Percentiles rank a stretch among this genome's conserved stretches.
Conservation (phyloP, 1,139 yeast species). For the Hanseniaspora sp. region DNA sequence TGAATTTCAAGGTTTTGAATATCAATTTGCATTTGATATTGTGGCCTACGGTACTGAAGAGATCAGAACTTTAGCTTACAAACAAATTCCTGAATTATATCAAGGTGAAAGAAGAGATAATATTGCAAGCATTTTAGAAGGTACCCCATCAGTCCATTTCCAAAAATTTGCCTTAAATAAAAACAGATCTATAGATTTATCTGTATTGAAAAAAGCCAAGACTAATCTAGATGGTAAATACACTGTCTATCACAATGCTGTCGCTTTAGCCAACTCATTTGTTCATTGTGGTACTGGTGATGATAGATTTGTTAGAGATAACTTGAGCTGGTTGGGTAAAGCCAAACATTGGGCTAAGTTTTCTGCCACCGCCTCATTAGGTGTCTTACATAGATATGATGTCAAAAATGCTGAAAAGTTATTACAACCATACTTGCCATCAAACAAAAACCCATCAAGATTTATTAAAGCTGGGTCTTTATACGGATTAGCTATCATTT, state of each 20-base stretch:
- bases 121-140: slow-evolving; percentile 64
- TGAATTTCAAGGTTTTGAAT: slow-evolving; percentile 48
- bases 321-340: slow-evolving; percentile 91
- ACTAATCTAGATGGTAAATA: slow-evolving; percentile 78
- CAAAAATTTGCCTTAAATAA: slow-evolving; percentile 78
- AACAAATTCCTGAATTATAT: background rate
- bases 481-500: slow-evolving; percentile 84
- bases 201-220: slow-evolving; percentile 73
- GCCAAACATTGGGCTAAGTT: slow-evolving; percentile 98
- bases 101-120: slow-evolving; percentile 30
- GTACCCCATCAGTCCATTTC: slow-evolving; percentile 89
- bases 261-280: slow-evolving; percentile 87
- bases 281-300: slow-evolving; percentile 96
- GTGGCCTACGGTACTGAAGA: slow-evolving; percentile 92
- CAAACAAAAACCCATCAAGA: slow-evolving; percentile 56
- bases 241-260: slow-evolving; percentile 91
- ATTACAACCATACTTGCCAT: slow-evolving; percentile 85
- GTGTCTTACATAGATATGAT: slow-evolving; percentile 94
- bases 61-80: slow-evolving; percentile 31
- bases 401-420: slow-evolving; percentile 81
- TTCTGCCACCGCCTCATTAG: slow-evolving; percentile 94
- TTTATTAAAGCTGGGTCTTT: slow-evolving; percentile 95
- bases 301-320: slow-evolving; percentile 81
- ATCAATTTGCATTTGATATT: slow-evolving; percentile 90
- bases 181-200: slow-evolving; percentile 77